Evolutionary conservation across 306 rosid genomes (phyloP).

Genomic region (Castanea mollissima): DNA sequence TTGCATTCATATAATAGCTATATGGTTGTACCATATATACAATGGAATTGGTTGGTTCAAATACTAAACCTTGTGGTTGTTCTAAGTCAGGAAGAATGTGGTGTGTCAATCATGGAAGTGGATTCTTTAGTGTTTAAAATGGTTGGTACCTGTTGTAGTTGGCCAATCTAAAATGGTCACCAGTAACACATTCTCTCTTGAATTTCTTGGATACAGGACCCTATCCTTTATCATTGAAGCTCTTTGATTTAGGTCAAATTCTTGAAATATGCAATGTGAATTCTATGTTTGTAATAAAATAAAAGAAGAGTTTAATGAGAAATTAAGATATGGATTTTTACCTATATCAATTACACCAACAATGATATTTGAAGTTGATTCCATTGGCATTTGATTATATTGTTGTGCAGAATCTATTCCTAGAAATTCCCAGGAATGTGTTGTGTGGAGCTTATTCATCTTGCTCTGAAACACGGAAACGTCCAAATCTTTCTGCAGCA

Average conservation of each 20-base stretch:
- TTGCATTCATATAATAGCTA: neutral
- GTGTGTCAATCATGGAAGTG: neutral
- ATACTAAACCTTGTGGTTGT: neutral
- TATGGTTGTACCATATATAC: neutral
- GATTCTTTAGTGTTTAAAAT: neutral
- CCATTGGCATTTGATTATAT: constrained; percentile 22
- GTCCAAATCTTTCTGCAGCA: constrained; percentile 49
- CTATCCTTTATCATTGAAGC: constrained; percentile 62
- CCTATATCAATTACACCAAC: constrained; percentile 72
- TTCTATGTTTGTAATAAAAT: neutral
- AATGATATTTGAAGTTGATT: constrained; percentile 41
- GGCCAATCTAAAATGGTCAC: constrained; percentile 56
- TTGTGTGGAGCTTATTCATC: constrained; percentile 51
- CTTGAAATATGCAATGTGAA: constrained; percentile 33
- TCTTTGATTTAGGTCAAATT: constrained; percentile 71
- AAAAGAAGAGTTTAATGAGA: neutral
- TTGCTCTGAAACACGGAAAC: constrained; percentile 69
- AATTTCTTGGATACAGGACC: constrained; percentile 60
- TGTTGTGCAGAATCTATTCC: constrained; percentile 37
- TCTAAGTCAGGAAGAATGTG: neutral
- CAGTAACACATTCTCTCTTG: constrained; percentile 63
- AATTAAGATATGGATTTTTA: constrained; percentile 16
- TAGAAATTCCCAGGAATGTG: constrained; percentile 75
- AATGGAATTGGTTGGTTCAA: neutral
- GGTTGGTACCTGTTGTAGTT: constrained; percentile 62